Evolutionary conservation across 202 grass and related monocot species (phyloP).

Genomic region (Schoenoplectus tabernaemontani): DNA sequence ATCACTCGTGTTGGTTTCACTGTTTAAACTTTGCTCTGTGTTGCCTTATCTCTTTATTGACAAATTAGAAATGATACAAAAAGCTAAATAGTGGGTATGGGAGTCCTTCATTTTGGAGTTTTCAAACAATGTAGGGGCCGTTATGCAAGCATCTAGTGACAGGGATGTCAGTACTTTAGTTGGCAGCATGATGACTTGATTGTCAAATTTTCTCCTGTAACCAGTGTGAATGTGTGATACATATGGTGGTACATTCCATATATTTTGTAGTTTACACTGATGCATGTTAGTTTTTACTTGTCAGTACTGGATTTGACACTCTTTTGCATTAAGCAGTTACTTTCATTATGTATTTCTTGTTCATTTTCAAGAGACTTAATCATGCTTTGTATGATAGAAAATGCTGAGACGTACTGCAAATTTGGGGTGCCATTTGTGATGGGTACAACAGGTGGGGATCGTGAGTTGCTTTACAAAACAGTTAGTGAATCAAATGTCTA

Average conservation of each 20-base stretch:
- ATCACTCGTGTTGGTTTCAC: neutral
- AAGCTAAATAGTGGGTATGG: neutral
- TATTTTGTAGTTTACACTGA: neutral
- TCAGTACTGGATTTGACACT: neutral
- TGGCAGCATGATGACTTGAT: neutral
- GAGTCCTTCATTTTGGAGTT: neutral
- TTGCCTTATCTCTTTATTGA: neutral
- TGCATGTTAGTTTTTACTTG: neutral
- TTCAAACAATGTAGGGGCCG: neutral
- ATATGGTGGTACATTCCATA: neutral
- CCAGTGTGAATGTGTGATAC: neutral
- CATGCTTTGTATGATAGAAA: slow-evolving; percentile 36
- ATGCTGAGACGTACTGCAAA: slow-evolving; percentile 84
- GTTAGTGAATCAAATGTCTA: slow-evolving; percentile 67
- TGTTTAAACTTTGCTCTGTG: neutral
- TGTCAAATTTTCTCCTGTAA: neutral
- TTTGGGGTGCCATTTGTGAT: slow-evolving; percentile 82
- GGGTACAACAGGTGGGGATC: slow-evolving; percentile 78
- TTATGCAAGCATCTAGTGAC: neutral
- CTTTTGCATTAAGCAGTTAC: neutral
- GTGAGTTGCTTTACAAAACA: slow-evolving; percentile 49
- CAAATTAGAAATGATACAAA: neutral
- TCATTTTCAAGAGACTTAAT: slow-evolving; percentile 15
- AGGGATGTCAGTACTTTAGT: neutral
- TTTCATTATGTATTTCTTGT: slow-evolving; percentile 15